Base-by-base conservation (phyloP, 148 eudicot species). In the Simmondsia chinensis region DNA sequence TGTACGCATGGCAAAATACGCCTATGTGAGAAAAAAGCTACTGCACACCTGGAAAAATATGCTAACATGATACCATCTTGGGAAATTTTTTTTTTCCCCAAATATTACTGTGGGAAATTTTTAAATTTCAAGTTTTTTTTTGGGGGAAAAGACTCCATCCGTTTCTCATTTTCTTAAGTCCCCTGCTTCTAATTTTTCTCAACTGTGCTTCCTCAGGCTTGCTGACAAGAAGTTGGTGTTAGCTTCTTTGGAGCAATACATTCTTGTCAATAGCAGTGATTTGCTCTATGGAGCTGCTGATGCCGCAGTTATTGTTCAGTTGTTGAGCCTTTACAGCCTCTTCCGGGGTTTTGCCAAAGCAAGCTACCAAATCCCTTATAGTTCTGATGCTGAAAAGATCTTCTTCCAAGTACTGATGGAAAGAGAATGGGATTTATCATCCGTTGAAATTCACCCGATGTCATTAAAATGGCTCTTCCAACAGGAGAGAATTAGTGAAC, bases 201-300 rank as follows among this genome's bases (percentile, higher is more conserved):
- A 7, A 11, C 9, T 24, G 10, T 3, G 26, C 53, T 56, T 31
- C 24, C 18, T 10, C 60, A 91, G 99, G 72, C 57, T 91, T 45
- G 94, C 78, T 52, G 95, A 91, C 64, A 80, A 76, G 29, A 79
- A 73, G 70, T 57, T 82, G 69, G 75, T 86, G 21, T 66, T 91
- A 46, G 75, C 99, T 57, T 86, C 95, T 61, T 53, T 91, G 54
- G 99, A 91, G 82, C 95, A 91, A 48, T 91, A 74, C 67, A 70
- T 91, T 66, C 61, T 91, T 33, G 74, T 75, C 36, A 91, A 91
- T 61, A 56, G 77, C 55, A 41, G 54, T 32, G 69, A 66, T 45
- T 48, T 76, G 59, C 43, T 61, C 33, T 58, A 20, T 46, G 74
- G 75, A 51, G 49, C 61, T 24, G 50, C 63, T 54, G 65, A 61